phyloP scores from a whole-genome alignment of 805 yeast genomes.

The Metahyphopichia silvanorum region DNA sequence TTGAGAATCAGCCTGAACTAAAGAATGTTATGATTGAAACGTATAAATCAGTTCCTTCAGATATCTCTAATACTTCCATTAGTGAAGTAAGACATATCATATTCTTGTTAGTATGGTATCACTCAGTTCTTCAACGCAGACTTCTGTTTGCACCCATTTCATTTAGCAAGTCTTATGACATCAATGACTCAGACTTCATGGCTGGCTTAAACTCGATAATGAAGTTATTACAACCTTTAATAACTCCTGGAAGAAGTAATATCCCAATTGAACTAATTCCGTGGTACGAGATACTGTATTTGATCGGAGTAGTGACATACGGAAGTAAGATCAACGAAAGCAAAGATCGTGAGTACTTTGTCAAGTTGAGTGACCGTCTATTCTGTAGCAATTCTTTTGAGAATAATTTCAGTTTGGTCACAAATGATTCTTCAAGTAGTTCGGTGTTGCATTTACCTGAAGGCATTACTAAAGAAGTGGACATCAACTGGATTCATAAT shows the following conservation, averaged over 20 bases:
- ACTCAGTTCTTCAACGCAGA: conserved; percentile 58
- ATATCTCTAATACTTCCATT: conserved; percentile 21
- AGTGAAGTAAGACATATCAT: conserved; percentile 45
- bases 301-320: conserved; percentile 56
- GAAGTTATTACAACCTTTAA: conserved; percentile 32
- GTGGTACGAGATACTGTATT: conserved; percentile 49
- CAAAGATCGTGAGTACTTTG: conserved; percentile 38
- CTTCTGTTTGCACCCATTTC: conserved; percentile 61
- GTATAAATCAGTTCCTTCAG: conserved; percentile 18
- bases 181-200: conserved; percentile 69
- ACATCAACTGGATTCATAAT: conserved; percentile 45
- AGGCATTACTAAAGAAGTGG: conserved; percentile 29
- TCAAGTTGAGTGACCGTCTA: conserved; percentile 28
- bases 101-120: conserved; percentile 67
- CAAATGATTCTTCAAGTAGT: conserved; percentile 22
- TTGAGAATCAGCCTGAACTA: conserved; percentile 64
- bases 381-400: conserved; percentile 42
- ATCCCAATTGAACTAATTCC: conserved; percentile 47
- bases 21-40: conserved; percentile 43
- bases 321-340: conserved; percentile 58
- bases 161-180: conserved; percentile 58
- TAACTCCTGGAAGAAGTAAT: conserved; percentile 23
- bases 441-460: conserved; percentile 42
- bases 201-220: conserved; percentile 46
- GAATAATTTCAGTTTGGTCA: conserved; percentile 39